Evolutionary conservation across 352 stramenopile species (phyloP).

Genomic region (Nothophytophthora sp.): DNA sequence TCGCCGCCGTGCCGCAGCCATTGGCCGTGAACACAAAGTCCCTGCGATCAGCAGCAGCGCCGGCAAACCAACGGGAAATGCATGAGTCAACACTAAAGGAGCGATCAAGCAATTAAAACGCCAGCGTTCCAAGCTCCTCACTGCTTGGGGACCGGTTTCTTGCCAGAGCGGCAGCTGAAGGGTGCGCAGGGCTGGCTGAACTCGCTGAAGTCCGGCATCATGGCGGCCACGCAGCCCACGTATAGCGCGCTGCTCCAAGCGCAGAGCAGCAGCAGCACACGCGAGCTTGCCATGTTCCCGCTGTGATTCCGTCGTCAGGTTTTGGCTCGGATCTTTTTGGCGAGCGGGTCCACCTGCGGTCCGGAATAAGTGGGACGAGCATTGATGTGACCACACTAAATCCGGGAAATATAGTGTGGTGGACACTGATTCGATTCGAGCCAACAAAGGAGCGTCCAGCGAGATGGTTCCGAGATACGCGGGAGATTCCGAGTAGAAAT

Average conservation of each 20-base stretch:
- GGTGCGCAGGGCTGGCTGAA: slow-evolving; percentile 41
- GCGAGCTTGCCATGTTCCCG: no score
- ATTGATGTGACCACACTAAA: no score
- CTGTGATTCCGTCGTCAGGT: no score
- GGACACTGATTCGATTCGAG: no score
- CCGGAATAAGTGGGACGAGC: no score
- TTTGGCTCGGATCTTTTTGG: no score
- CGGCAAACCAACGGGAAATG: slow-evolving; percentile 1
- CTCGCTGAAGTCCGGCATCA: slow-evolving; percentile 24
- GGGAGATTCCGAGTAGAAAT: no score
- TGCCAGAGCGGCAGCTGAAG: slow-evolving; percentile 32
- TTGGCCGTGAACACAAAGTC: slow-evolving; percentile 78
- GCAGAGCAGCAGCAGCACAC: slow-evolving; percentile 18
- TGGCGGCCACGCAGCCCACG: slow-evolving; percentile 3
- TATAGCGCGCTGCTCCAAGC: slow-evolving; percentile 20
- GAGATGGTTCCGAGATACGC: no score
- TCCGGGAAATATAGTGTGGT: no score
- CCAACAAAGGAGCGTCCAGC: no score
- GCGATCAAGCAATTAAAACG: not conserved
- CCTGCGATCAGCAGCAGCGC: slow-evolving; percentile 20
- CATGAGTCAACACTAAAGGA: not conserved
- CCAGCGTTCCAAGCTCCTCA: slow-evolving; percentile 6
- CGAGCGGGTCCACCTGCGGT: no score
- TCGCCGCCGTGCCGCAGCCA: slow-evolving; percentile 64
- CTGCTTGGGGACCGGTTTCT: slow-evolving; percentile 29